Evolutionary conservation across 768 basidiomycete genomes (phyloP).

Genomic region (Coprinopsis cinerea): DNA sequence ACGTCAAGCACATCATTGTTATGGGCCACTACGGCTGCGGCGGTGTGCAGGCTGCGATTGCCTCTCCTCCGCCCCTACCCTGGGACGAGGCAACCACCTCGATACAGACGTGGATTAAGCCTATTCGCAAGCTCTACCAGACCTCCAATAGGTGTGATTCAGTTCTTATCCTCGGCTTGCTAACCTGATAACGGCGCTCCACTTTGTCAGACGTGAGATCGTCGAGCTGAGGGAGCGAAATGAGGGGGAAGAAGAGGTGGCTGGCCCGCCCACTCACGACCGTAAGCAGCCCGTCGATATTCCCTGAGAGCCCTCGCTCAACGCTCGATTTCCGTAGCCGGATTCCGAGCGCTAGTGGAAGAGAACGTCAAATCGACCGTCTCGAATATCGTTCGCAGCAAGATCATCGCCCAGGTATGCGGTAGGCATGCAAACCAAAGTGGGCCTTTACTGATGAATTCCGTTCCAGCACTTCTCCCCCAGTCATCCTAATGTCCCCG

Average conservation of each 20-base stretch:
- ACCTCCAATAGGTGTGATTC: conserved; percentile 26
- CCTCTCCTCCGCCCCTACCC: conserved; percentile 7
- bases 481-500: neutral
- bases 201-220: conserved; percentile 24
- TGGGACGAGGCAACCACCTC: conserved; percentile 24
- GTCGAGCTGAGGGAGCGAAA: conserved; percentile 24
- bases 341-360: conserved; percentile 37
- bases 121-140: conserved; percentile 32
- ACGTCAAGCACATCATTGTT: conserved; percentile 25
- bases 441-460: neutral
- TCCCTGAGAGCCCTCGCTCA: neutral
- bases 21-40: conserved; percentile 28
- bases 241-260: conserved; percentile 13
- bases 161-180: neutral
- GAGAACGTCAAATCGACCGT: conserved; percentile 34
- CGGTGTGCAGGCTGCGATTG: conserved; percentile 21
- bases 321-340: conserved; percentile 19
- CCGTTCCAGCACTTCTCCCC: conserved; percentile 7
- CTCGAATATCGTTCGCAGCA: conserved; percentile 21
- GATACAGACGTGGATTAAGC: conserved; percentile 35
- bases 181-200: neutral
- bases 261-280: conserved; percentile 24
- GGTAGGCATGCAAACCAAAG: neutral
- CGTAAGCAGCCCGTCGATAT: conserved; percentile 18
- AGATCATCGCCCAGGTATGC: conserved; percentile 24